Base-by-base conservation (phyloP, 75 land plant genomes). In the Larix kaempferi region DNA sequence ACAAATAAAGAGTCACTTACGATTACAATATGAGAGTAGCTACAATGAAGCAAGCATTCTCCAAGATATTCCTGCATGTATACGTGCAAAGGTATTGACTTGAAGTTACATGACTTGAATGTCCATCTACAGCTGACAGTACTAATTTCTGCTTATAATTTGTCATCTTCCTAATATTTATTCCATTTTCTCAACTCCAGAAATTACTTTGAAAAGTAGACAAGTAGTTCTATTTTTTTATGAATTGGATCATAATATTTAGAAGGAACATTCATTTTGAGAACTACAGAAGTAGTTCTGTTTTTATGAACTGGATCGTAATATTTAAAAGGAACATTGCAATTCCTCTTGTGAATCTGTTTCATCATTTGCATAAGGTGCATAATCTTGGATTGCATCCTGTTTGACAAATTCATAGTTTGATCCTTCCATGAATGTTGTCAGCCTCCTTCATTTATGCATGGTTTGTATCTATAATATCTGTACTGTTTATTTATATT, bases 21-120 rank as follows among this genome's bases (percentile, higher is more conserved):
- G 88, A 0, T 83, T 94, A 27, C 86, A 92, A 71, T 92, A 88
- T 86, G 97, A 94, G 64, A 89, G 90, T 60, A 82, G 85, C 79
- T 86, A 89, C 61, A 84, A 84, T 33, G 94, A 90, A 25, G 88
- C 88, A 79, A 62, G 83, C 62, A 84, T 88, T 79, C 84, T 92
- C 60, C 92, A 90, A 57, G 90, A 92, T 75, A 82, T 92, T 44
- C 94, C 94, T 23, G 65, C 84, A 27, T 90, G 90, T 10, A 90
- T 92, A 23, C 94, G 92, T 37, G 86, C 94, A 39, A 92, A 92
- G 94, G 92, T 90, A 80, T 75, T 65, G 14, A 22, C 19, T 21
- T n/a, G n/a, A n/a, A n/a, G n/a, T n/a, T n/a, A n/a, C n/a, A n/a
- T n/a, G n/a, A n/a, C n/a, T n/a, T 19, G 21, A n/a, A 37, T 69